A percentile compares a stretch with the other conserved stretches of the same genome.
These are phyloP conservation scores for Fragaria ananassa DNA, from an alignment of 306 rosid genomes.

Conservation along the genomic window DNA sequence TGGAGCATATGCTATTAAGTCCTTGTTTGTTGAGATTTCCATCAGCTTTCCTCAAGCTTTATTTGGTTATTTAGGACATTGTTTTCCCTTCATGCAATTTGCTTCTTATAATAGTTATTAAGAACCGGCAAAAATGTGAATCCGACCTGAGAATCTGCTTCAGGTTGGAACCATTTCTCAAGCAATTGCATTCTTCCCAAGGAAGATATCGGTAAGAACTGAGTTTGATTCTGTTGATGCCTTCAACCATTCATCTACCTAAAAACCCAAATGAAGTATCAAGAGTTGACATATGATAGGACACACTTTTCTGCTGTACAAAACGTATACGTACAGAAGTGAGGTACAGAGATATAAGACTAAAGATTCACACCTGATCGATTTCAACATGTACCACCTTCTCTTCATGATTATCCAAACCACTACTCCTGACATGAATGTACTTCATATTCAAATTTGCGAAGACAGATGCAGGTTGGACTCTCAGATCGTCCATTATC, in stretches of 20 bases:
- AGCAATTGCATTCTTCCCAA: background rate
- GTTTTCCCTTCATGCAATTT: too few relatives aligned
- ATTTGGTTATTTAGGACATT: too few relatives aligned
- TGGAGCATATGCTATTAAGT: too few relatives aligned
- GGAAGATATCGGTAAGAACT: background rate
- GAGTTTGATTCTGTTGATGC: background rate
- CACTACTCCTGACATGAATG: background rate
- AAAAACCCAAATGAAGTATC: too few relatives aligned
- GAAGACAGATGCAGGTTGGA: background rate
- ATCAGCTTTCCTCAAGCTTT: too few relatives aligned
- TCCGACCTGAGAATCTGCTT: background rate
- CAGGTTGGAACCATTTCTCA: background rate
- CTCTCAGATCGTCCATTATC: background rate
- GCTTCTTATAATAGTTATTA: too few relatives aligned
- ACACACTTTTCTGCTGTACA: too few relatives aligned
- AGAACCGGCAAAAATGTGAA: background rate
- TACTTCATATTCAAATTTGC: background rate
- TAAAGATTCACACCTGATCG: background rate
- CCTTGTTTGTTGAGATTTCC: too few relatives aligned
- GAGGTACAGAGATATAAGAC: background rate
- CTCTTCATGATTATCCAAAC: background rate
- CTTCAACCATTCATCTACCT: background rate
- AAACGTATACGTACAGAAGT: too few relatives aligned
- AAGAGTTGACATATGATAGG: background rate
- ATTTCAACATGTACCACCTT: background rate